These are phyloP conservation scores for Evernia prunastri DNA, from an alignment of 495 filamentous ascomycete species.

Conservation along the genomic window DNA sequence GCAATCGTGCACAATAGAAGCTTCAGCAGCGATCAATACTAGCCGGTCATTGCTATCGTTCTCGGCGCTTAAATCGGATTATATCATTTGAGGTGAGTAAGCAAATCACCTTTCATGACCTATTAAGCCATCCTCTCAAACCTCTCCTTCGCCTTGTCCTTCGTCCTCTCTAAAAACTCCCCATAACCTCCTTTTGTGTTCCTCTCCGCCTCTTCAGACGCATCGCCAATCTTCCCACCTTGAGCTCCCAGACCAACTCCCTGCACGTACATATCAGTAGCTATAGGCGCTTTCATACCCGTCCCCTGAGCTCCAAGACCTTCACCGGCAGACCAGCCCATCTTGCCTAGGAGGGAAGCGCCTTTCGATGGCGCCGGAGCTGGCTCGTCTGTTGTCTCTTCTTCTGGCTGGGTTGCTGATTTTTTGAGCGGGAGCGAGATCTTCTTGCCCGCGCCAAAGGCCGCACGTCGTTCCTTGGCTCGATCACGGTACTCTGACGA, in stretches of 20 bases:
- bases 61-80: neutral
- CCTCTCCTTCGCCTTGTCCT: slow-evolving; percentile 70
- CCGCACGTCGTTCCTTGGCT: slow-evolving; percentile 71
- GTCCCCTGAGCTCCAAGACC: slow-evolving; percentile 76
- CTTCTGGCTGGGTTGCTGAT: slow-evolving; percentile 28
- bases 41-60: neutral
- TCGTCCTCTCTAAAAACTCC: slow-evolving; percentile 72
- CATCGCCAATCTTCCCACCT: slow-evolving; percentile 78
- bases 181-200: slow-evolving; percentile 63
- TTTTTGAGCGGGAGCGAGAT: slow-evolving; percentile 40
- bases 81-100: neutral
- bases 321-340: slow-evolving; percentile 78
- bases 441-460: slow-evolving; percentile 61
- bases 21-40: neutral
- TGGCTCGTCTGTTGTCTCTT: slow-evolving; percentile 31
- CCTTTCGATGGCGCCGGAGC: slow-evolving; percentile 64
- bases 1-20: too few species aligned
- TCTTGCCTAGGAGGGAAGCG: slow-evolving; percentile 75
- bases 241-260: slow-evolving; percentile 84
- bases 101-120: neutral
- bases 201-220: slow-evolving; percentile 67
- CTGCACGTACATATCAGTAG: slow-evolving; percentile 69
- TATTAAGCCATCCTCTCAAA: slow-evolving; percentile 55
- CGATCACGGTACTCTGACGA: slow-evolving; percentile 67
- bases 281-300: slow-evolving; percentile 69